Evolutionary conservation across 495 filamentous ascomycete species (phyloP), one percentile per base, ranked within the genome.

Genomic region (Aspergillus sclerotioniger): DNA sequence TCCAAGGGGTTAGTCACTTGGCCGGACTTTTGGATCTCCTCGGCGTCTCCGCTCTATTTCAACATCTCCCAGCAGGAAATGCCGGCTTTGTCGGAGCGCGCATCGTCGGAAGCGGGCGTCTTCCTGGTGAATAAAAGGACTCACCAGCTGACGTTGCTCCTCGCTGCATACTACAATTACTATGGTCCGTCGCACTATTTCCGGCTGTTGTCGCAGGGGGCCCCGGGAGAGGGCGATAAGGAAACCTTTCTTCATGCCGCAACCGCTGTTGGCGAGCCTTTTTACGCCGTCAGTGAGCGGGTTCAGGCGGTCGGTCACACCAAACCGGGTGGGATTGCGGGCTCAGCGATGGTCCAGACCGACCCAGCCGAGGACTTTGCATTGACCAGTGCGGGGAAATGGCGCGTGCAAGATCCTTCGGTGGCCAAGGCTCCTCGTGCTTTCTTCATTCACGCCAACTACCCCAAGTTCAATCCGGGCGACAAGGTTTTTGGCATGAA

Each of bases 151-250:
- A 78, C 79, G 1, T 67, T 88, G 8, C 67, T 87, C 3, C 78
- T 87, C 0, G 74, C 82, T 0, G 76, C 78, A 0, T 89, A 88
- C 56, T 88, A 89, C 69, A 88, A 87, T 61, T 78, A 77, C 57
- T 82, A 83, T 65, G 84, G 84, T 4, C 80, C 82, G 2, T 66
- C 74, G 0, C 76, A 82, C 58, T 88, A 84, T 66, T 88, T 85
- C 67, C 68, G 73, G 6, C 69, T 88, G 8, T 69, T 87, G 21
- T 76, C 75, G 6, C 84, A 85, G 63, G 80, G 82, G 6, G 79
- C 71, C 0, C 73, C 77, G 1, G 84, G 84, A 3, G 73, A 85
- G 56, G 84, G 85, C 1, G 86, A 88, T 63, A 88, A 87, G 65
- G 85, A 88, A 60, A 87, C 82, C 3, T 87, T 87, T 49, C 61